phyloP scores from a whole-genome alignment of 139 green algal species.

The Chlorella vulgaris region DNA sequence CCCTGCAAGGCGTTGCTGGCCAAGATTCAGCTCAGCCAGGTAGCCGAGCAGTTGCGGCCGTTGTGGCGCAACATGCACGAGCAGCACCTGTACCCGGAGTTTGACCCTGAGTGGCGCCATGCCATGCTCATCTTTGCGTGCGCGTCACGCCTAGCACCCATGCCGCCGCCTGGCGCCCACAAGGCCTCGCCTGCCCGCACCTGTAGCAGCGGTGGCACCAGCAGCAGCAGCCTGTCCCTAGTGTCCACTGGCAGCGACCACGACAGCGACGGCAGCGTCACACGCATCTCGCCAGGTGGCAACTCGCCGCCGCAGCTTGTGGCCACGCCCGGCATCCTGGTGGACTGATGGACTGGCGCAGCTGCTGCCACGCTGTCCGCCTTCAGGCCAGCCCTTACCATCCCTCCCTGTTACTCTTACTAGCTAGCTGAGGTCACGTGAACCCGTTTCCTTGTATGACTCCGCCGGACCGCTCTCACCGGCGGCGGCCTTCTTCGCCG shows the following conservation, averaged over 20 bases:
- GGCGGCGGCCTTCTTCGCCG: too few relatives aligned
- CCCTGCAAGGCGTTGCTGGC: slow-evolving; percentile 2
- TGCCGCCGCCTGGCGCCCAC: not conserved
- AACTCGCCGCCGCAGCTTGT: slow-evolving; percentile 10
- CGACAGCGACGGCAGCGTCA: not conserved
- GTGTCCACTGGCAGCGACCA: too few relatives aligned
- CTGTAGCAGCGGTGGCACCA: not conserved
- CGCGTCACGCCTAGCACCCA: slow-evolving; percentile 17
- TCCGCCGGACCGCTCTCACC: too few relatives aligned
- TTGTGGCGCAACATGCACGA: slow-evolving; percentile 50
- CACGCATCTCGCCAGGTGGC: not conserved
- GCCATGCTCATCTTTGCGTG: slow-evolving; percentile 21
- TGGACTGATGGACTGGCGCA: not conserved
- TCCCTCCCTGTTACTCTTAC: too few relatives aligned
- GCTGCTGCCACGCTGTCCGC: too few relatives aligned
- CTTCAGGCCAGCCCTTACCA: not conserved
- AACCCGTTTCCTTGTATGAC: too few relatives aligned
- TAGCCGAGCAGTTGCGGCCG: slow-evolving; percentile 34
- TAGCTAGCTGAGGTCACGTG: too few relatives aligned
- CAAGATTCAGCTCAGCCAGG: slow-evolving; percentile 44
- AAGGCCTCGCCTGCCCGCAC: too few relatives aligned
- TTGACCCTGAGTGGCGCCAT: slow-evolving; percentile 38
- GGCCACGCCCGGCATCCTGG: slow-evolving; percentile 6
- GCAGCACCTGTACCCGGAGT: slow-evolving; percentile 52
- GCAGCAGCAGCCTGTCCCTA: too few relatives aligned